Percentiles rank a stretch among this genome's conserved stretches.
These are phyloP conservation scores for Mediolabrus comicus DNA, from an alignment of 108 stramenopile genomes.

Conservation along the genomic window DNA sequence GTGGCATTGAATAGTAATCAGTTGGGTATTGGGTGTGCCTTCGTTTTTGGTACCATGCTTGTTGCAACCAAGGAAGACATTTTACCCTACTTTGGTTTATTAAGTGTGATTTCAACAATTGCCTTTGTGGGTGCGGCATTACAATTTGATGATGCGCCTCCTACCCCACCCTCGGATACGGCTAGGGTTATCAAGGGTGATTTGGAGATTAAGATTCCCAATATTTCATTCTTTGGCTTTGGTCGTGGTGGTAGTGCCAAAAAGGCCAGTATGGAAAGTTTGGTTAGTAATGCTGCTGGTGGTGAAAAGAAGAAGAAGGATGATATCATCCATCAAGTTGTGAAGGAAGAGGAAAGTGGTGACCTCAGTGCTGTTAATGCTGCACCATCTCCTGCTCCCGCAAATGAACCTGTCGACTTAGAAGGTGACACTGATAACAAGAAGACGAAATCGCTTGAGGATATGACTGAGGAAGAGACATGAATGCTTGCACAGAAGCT, in stretches of 20 bases:
- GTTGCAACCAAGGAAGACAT: conserved; percentile 74
- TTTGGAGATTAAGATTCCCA: conserved; percentile 65
- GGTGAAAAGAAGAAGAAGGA: conserved; percentile 4
- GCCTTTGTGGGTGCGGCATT: conserved; percentile 74
- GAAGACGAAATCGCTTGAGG: not conserved
- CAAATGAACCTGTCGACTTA: conserved; percentile 23
- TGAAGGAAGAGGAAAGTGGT: conserved; percentile 4
- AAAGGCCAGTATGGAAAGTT: conserved; percentile 4
- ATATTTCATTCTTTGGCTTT: not conserved
- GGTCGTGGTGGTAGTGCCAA: not conserved
- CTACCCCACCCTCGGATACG: conserved; percentile 83
- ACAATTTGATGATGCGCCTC: conserved; percentile 90
- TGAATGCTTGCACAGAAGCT: too few species aligned
- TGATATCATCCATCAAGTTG: not conserved
- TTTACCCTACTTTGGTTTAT: conserved; percentile 72
- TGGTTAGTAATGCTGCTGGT: too few species aligned
- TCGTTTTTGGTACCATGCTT: conserved; percentile 80
- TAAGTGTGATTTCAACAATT: conserved; percentile 69
- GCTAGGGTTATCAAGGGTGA: conserved; percentile 73
- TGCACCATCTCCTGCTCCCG: conserved; percentile 35
- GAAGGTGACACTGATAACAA: not conserved
- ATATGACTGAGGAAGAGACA: not conserved
- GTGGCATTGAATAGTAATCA: conserved; percentile 89
- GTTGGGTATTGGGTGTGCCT: conserved; percentile 86
- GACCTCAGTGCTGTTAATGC: not conserved